phyloP scores from a whole-genome alignment of 176 grass and related monocot genomes.

The Calamus simplicifolius region DNA sequence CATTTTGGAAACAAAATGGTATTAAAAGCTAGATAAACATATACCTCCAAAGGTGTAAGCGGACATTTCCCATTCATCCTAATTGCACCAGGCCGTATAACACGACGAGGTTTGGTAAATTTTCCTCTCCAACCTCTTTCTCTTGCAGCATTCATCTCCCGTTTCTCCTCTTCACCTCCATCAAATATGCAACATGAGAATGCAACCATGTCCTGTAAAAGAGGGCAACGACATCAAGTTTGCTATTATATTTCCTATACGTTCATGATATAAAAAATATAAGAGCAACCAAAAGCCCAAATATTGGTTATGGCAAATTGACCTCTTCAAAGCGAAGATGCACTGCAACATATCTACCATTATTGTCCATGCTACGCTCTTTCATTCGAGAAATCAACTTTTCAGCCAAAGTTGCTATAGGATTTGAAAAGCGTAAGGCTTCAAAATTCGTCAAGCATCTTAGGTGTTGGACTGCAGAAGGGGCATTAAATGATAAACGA shows the following conservation, averaged over 20 bases:
- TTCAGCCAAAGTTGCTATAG: slow-evolving; percentile 59
- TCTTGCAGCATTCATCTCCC: slow-evolving; percentile 82
- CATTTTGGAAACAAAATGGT: too few species aligned
- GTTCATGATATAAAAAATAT: background rate
- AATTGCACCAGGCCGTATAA: slow-evolving; percentile 83
- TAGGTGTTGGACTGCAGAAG: slow-evolving; percentile 66
- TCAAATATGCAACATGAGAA: slow-evolving; percentile 98
- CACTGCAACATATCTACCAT: slow-evolving; percentile 81
- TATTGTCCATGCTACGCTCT: slow-evolving; percentile 50
- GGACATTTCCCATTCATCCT: slow-evolving; percentile 98
- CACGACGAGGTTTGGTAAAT: slow-evolving; percentile 82
- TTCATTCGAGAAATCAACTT: slow-evolving; percentile 84
- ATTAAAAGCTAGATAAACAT: slow-evolving; percentile 9
- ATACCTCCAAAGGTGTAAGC: slow-evolving; percentile 96
- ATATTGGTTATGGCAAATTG: slow-evolving; percentile 19
- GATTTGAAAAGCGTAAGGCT: slow-evolving; percentile 86
- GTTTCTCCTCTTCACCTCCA: slow-evolving; percentile 67
- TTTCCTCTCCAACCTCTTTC: slow-evolving; percentile 97
- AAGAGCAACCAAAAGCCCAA: slow-evolving; percentile 1
- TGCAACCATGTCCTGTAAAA: slow-evolving; percentile 94
- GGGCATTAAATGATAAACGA: slow-evolving; percentile 81
- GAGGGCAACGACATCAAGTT: background rate
- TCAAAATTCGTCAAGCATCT: slow-evolving; percentile 97
- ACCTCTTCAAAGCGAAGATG: slow-evolving; percentile 99
- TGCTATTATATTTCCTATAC: too few species aligned